Percentiles rank a stretch among this genome's conserved stretches.
phyloP scores from a whole-genome alignment of 1,139 yeast genomes.

The Pichia sp. region DNA sequence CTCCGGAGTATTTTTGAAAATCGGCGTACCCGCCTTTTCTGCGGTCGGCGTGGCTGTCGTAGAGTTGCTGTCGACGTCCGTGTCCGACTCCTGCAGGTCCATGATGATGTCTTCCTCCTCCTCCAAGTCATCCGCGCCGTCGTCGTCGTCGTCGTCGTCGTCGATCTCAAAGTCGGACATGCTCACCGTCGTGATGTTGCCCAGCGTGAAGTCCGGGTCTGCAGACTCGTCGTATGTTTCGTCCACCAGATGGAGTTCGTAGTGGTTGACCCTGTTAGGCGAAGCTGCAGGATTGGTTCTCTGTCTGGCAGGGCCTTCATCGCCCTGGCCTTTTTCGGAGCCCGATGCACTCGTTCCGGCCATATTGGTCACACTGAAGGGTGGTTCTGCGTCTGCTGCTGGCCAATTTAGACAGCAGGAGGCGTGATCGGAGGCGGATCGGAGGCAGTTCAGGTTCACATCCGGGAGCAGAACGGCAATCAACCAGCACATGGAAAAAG shows the following conservation, averaged over 20 bases:
- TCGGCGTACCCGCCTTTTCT: not conserved
- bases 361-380: not conserved
- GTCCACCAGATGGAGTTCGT: slow-evolving; percentile 9
- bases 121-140: slow-evolving; percentile 8
- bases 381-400: not conserved
- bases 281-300: not conserved
- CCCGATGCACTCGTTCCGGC: not conserved
- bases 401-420: too few species aligned
- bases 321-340: not conserved
- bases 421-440: too few species aligned
- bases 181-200: slow-evolving; percentile 10
- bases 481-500: too few species aligned
- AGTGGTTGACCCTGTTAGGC: not conserved
- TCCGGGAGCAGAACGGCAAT: not conserved
- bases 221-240: slow-evolving; percentile 25
- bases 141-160: slow-evolving; percentile 8
- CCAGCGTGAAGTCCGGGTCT: slow-evolving; percentile 26
- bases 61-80: slow-evolving; percentile 6
- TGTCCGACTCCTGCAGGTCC: not conserved
- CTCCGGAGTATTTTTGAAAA: not conserved
- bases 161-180: slow-evolving; percentile 11
- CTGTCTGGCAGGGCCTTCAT: not conserved
- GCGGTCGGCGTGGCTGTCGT: not conserved
- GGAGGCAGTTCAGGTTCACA: too few species aligned
- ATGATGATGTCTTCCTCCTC: slow-evolving; percentile 4